phyloP scores from a whole-genome alignment of 305 asterid genomes.

The Ajuga reptans region DNA sequence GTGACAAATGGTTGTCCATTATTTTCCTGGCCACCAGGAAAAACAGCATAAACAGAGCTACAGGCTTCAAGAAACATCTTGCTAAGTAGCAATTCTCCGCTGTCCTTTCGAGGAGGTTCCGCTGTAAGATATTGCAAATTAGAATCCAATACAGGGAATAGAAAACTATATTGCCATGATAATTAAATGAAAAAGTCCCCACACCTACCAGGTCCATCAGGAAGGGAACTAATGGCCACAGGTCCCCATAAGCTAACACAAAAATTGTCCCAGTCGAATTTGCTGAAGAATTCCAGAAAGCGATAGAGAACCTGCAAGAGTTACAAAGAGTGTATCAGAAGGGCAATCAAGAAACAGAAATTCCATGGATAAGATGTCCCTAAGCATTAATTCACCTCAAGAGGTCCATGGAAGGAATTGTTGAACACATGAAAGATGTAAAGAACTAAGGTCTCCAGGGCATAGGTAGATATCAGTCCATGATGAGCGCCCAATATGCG shows the following conservation, averaged over 20 bases:
- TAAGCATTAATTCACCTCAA: slow-evolving; percentile 55
- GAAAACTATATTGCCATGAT: slow-evolving; percentile 7
- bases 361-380: not conserved
- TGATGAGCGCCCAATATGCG: slow-evolving; percentile 98
- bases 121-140: slow-evolving; percentile 45
- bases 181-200: slow-evolving; percentile 6
- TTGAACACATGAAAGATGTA: slow-evolving; percentile 95
- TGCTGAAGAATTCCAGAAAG: slow-evolving; percentile 96
- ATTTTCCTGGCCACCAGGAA: slow-evolving; percentile 79
- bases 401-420: slow-evolving; percentile 89
- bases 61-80: slow-evolving; percentile 85
- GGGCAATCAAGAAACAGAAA: slow-evolving; percentile 18
- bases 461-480: slow-evolving; percentile 93
- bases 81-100: slow-evolving; percentile 79
- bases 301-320: slow-evolving; percentile 83
- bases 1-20: slow-evolving; percentile 79
- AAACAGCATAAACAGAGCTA: slow-evolving; percentile 84
- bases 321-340: slow-evolving; percentile 23
- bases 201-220: slow-evolving; percentile 68
- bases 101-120: slow-evolving; percentile 89
- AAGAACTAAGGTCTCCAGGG: slow-evolving; percentile 93
- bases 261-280: slow-evolving; percentile 89
- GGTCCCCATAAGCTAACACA: slow-evolving; percentile 99
- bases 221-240: slow-evolving; percentile 79
- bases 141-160: slow-evolving; percentile 15